These are phyloP conservation scores for Nematocida ironsii DNA, from an alignment of 371 early-diverging fungal genomes.

Conservation along the genomic window DNA sequence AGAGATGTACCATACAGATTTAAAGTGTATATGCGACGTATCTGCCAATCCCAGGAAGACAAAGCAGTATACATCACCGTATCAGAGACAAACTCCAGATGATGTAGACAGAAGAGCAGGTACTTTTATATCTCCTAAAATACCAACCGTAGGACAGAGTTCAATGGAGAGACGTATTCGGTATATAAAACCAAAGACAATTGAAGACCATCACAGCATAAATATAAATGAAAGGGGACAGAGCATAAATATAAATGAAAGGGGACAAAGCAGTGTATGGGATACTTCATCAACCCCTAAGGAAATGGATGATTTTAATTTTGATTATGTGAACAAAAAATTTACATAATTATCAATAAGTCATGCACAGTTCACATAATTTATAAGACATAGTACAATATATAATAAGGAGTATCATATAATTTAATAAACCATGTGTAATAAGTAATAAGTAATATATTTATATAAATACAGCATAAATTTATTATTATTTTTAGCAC, in stretches of 20 bases:
- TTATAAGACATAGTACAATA: too few species aligned
- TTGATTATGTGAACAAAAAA: slow-evolving; percentile 57
- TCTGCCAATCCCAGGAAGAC: slow-evolving; percentile 49
- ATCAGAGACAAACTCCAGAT: slow-evolving; percentile 10
- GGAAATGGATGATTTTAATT: slow-evolving; percentile 54
- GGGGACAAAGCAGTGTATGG: not conserved
- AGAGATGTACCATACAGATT: slow-evolving; percentile 49
- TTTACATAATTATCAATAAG: slow-evolving; percentile 23
- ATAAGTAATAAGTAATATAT: too few species aligned
- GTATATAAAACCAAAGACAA: not conserved
- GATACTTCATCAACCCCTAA: not conserved
- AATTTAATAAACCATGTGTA: too few species aligned
- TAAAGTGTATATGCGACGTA: slow-evolving; percentile 56
- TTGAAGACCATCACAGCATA: not conserved
- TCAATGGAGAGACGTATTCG: slow-evolving; percentile 2
- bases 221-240: not conserved
- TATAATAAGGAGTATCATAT: too few species aligned
- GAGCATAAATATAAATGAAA: not conserved
- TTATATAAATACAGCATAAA: too few species aligned
- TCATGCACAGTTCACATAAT: too few species aligned
- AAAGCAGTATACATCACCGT: slow-evolving; percentile 15
- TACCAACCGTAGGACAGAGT: not conserved
- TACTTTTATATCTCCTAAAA: not conserved
- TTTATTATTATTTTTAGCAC: too few species aligned
- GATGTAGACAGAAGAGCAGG: not conserved